Evolutionary conservation across 352 stramenopile species (phyloP), one percentile per base, ranked within the genome.

Genomic region (Pythium brachiatum): DNA sequence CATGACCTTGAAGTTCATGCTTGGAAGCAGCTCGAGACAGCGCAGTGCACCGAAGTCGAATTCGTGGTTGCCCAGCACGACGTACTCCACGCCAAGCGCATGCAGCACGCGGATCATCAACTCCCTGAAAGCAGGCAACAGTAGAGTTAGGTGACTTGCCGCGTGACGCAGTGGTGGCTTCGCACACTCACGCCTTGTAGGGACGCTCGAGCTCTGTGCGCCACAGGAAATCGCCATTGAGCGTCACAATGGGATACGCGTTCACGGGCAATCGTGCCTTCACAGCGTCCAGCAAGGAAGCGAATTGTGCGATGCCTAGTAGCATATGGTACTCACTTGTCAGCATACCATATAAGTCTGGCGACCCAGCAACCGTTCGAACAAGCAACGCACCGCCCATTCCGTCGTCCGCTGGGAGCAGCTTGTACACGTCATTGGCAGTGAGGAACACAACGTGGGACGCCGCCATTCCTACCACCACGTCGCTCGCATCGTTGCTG

Each of bases 141-240:
- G 90, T 82, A 75, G 88, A 89, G 61, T 92, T n/a, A n/a, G n/a
- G 11, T 23, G 12, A 18, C 20, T 56, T 48, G 88, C 79, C 79
- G n/a, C n/a, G n/a, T n/a, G n/a, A n/a, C n/a, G n/a, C n/a, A n/a
- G n/a, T n/a, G n/a, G n/a, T n/a, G n/a, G n/a, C n/a, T n/a, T n/a
- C n/a, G 36, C 8, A 43, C 31, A 38, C 36, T 16, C 60, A 73
- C 69, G 65, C 69, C 68, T 76, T 76, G 53, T 68, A 62, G 1
- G 65, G 52, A 16, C 59, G 55, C 79, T 81, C 86, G 76, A 51
- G 78, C 77, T 25, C 66, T 62, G 50, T 86, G 69, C 16, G 43
- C 76, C 43, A 88, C 15, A 92, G 68, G 57, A 92, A 92, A 60
- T 92, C 82, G 31, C 82, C 82, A 51, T 92, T 92, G 21, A 92